A percentile compares a stretch with the other conserved stretches of the same genome.
Conservation (phyloP, 1,284 basidiomycete genomes). For the Microbotryum violaceum region DNA sequence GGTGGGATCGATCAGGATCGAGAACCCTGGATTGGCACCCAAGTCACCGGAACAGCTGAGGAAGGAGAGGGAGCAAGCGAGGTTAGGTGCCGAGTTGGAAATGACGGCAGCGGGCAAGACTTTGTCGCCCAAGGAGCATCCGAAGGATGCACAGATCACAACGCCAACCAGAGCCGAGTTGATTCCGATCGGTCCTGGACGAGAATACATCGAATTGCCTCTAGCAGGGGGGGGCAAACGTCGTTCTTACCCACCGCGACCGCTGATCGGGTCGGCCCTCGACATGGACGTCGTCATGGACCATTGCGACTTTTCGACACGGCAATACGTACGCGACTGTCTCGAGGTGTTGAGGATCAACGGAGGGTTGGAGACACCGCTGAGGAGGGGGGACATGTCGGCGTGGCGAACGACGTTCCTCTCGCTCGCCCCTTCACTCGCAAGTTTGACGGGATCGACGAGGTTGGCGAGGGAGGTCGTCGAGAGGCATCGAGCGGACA, state of each 20-base stretch:
- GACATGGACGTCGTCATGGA: constrained; percentile 83
- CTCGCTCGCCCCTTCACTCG: constrained; percentile 2
- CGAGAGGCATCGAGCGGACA: constrained; percentile 16
- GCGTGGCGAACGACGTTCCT: constrained; percentile 47
- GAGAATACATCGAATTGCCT: constrained; percentile 62
- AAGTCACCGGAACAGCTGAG: constrained; percentile 15
- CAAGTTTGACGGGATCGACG: neutral
- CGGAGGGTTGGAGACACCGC: constrained; percentile 46
- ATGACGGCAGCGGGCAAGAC: no score
- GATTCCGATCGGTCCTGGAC: constrained; percentile 54
- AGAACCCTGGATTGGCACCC: constrained; percentile 25
- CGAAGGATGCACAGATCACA: no score
- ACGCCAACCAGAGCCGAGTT: constrained; percentile 23
- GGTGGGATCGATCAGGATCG: constrained; percentile 6
- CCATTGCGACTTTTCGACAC: constrained; percentile 73
- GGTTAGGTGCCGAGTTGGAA: neutral
- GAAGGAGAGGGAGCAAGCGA: constrained; percentile 7
- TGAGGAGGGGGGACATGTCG: constrained; percentile 54
- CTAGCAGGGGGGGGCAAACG: constrained; percentile 45
- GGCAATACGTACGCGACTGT: constrained; percentile 69
- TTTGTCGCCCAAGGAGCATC: no score
- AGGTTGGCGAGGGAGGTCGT: constrained; percentile 1
- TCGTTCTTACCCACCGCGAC: constrained; percentile 63
- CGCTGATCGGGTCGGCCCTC: constrained; percentile 66
- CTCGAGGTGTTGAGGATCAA: constrained; percentile 57